Evolutionary conservation across 345 rosid genomes (phyloP), one percentile per base, ranked within the genome.

Genomic region (Cardiospermum halicacabum): DNA sequence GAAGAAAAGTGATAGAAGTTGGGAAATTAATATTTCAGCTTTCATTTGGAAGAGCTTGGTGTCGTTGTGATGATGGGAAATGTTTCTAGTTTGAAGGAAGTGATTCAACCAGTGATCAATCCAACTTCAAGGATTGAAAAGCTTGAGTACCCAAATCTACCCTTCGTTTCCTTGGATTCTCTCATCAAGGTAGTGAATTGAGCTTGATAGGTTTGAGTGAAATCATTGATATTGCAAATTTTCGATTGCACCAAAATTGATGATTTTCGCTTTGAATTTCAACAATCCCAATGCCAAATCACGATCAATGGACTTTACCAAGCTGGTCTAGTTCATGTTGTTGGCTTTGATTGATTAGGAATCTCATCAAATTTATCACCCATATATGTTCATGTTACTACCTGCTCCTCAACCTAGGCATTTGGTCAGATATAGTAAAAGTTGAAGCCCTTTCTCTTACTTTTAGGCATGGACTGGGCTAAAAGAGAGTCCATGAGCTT

Each of bases 181-280:
- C 19, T 18, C 10, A 7, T 51, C 39, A 3, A 12, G 26, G 18
- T 21, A 45, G 37, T 11, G 26, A 18, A 8, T 9, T 11, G 16
- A 49, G 21, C 16, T 24, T 16, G 28, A 47, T 22, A 32, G 65
- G 56, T 27, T 30, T 12, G 22, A 42, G 43, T 31, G 25, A n/a
- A n/a, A 58, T 60, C 50, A 45, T 45, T 4, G 18, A 15, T 43
- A 2, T 34, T 34, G 39, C 39, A 34, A 34, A 5, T 43, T 4
- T 2, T n/a, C n/a, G n/a, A n/a, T 43, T 43, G 49, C 49, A 43
- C 49, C 49, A 43, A 43, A 43, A 43, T 43, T 58, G 32, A 25
- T 22, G 63, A 24, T 5, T 43, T 21, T 4, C 4, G 64, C 64
- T 40, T 59, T n/a, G n/a, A n/a, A n/a, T n/a, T n/a, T 34, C 64